Evolutionary conservation across 2,329 filamentous ascomycete species (phyloP).

Genomic region (Apiospora arundinis): DNA sequence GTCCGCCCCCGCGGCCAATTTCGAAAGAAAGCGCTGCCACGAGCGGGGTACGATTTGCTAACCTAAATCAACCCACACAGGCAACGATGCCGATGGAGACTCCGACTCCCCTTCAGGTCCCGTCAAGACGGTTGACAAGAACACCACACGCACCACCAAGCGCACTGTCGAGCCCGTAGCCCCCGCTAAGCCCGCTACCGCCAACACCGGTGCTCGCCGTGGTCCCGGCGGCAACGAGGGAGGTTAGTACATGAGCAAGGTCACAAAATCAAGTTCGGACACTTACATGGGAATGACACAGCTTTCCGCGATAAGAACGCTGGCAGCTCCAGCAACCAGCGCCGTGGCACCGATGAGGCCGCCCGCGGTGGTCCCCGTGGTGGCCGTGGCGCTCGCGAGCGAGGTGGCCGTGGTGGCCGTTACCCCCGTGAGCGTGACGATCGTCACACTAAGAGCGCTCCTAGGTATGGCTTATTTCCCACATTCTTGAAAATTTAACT

Average conservation of each 20-base stretch:
- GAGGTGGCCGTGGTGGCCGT: constrained; percentile 63
- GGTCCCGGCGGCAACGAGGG: constrained; percentile 79
- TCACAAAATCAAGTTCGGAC: background rate
- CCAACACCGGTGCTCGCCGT: constrained; percentile 55
- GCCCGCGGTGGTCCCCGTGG: constrained; percentile 63
- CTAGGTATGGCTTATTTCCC: constrained; percentile 48
- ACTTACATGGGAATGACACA: constrained; percentile 44
- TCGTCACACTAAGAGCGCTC: constrained; percentile 56
- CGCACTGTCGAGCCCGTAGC: constrained; percentile 82
- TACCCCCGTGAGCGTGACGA: constrained; percentile 61
- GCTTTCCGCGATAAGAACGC: constrained; percentile 90
- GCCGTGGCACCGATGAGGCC: constrained; percentile 75
- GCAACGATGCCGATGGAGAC: constrained; percentile 65
- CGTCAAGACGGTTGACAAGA: constrained; percentile 89
- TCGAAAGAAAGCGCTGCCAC: constrained; percentile 25
- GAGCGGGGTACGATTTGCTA: constrained; percentile 27
- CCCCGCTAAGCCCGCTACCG: constrained; percentile 54
- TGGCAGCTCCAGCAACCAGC: constrained; percentile 82
- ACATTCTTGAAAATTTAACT: background rate
- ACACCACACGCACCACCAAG: constrained; percentile 75
- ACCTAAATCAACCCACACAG: constrained; percentile 46
- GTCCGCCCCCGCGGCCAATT: constrained; percentile 30
- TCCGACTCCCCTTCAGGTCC: constrained; percentile 79
- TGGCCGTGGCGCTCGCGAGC: constrained; percentile 67
- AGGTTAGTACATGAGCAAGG: constrained; percentile 65